phyloP scores from a whole-genome alignment of 192 early-diverging fungal genomes.

The Linnemannia zychae region DNA sequence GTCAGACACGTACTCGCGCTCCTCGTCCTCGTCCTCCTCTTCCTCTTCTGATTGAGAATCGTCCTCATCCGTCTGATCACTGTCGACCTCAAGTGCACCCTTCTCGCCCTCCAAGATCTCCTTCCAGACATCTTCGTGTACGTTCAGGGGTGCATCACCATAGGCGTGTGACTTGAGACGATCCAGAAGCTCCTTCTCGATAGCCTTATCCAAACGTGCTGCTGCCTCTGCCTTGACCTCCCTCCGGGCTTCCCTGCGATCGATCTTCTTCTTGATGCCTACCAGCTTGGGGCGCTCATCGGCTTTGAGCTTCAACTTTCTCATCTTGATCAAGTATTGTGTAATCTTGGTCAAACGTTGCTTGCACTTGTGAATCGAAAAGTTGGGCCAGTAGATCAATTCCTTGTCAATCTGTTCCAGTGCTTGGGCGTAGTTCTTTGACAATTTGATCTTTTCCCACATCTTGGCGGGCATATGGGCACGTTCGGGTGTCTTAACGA shows the following conservation, averaged over 20 bases:
- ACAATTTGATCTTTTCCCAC: slow-evolving; percentile 93
- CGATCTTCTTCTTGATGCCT: slow-evolving; percentile 94
- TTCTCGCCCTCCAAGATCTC: slow-evolving; percentile 87
- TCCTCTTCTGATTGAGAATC: slow-evolving; percentile 65
- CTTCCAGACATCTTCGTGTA: slow-evolving; percentile 89
- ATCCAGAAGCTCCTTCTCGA: slow-evolving; percentile 96
- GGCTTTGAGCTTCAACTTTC: slow-evolving; percentile 88
- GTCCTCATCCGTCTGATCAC: slow-evolving; percentile 81
- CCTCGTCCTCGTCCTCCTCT: slow-evolving; percentile 63
- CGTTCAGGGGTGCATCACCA: slow-evolving; percentile 97
- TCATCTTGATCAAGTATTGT: slow-evolving; percentile 95
- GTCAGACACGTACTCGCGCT: slow-evolving; percentile 72
- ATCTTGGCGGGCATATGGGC: slow-evolving; percentile 94
- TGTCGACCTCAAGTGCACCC: slow-evolving; percentile 76
- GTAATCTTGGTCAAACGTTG: slow-evolving; percentile 96
- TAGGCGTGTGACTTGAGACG: slow-evolving; percentile 94
- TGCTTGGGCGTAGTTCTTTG: slow-evolving; percentile 92
- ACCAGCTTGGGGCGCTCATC: slow-evolving; percentile 80
- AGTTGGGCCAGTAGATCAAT: slow-evolving; percentile 92
- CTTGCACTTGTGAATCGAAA: slow-evolving; percentile 95
- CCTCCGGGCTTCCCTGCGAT: slow-evolving; percentile 85
- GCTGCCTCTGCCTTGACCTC: slow-evolving; percentile 94
- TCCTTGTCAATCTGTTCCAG: slow-evolving; percentile 92
- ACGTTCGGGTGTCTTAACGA: slow-evolving; percentile 95
- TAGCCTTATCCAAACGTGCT: slow-evolving; percentile 89